These are phyloP conservation scores for Phytophthora aleatoria DNA, from an alignment of 352 stramenopile genomes.

Conservation along the genomic window DNA sequence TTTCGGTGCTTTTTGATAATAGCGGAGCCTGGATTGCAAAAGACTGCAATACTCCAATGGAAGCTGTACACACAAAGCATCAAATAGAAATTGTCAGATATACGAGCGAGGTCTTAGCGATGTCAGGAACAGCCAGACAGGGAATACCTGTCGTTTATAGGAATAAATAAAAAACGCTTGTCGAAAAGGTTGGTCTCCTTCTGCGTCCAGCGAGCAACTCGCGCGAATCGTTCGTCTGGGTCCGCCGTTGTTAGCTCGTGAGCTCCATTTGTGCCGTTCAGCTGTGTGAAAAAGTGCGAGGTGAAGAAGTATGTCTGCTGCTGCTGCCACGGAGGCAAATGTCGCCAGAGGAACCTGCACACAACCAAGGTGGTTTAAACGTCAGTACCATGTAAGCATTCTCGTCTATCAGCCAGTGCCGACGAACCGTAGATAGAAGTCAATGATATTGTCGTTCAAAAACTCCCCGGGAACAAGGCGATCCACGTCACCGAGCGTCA, in stretches of 20 bases:
- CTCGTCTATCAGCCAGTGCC: neutral
- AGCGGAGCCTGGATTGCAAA: conserved; percentile 83
- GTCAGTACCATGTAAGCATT: conserved; percentile 3
- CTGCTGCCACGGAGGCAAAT: conserved; percentile 64
- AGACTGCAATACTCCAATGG: conserved; percentile 90
- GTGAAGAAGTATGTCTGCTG: conserved; percentile 92
- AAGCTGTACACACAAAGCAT: conserved; percentile 49
- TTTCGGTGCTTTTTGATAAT: conserved; percentile 58
- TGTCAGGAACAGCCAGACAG: neutral
- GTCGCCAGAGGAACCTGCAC: conserved; percentile 68
- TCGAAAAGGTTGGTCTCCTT: conserved; percentile 84
- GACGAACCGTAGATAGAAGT: conserved; percentile 91
- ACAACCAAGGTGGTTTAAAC: conserved; percentile 3
- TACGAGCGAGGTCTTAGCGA: neutral
- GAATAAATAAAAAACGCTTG: conserved; percentile 89
- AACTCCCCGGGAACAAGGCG: conserved; percentile 91
- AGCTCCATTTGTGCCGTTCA: conserved; percentile 60
- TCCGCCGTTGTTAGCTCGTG: conserved; percentile 31
- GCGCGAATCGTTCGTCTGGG: conserved; percentile 54
- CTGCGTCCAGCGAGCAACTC: conserved; percentile 84
- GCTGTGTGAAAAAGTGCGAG: conserved; percentile 95
- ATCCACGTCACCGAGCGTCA: conserved; percentile 89
- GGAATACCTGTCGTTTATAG: conserved; percentile 86
- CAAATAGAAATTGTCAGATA: conserved; percentile 4
- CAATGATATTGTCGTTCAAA: conserved; percentile 93